Evolutionary conservation across 345 rosid species (phyloP).

Genomic region (Bruguiera parviflora): DNA sequence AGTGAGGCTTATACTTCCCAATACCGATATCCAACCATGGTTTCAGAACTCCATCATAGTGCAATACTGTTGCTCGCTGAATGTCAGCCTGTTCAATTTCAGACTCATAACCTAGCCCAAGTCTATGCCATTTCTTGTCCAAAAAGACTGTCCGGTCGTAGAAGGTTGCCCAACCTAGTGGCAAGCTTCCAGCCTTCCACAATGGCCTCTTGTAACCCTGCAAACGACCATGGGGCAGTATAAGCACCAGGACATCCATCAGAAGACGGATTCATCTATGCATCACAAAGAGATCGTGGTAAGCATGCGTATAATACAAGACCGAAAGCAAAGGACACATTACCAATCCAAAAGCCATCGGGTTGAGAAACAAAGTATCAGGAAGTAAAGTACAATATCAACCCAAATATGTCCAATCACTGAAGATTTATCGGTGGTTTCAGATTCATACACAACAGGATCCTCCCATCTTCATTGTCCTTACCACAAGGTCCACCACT

Average conservation of each 20-base stretch:
- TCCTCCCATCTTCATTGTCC: background rate
- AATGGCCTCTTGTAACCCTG: constrained; percentile 24
- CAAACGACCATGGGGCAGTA: constrained; percentile 14
- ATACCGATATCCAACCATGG: constrained; percentile 28
- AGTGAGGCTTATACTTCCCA: constrained; percentile 17
- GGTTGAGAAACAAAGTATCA: too few species aligned
- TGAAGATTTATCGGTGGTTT: background rate
- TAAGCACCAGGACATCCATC: constrained; percentile 2
- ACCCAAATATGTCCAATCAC: too few species aligned
- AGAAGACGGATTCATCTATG: background rate
- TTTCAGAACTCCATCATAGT: constrained; percentile 34
- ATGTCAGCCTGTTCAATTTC: constrained; percentile 11
- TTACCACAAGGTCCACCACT: background rate
- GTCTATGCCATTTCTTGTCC: constrained; percentile 27
- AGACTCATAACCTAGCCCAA: constrained; percentile 24
- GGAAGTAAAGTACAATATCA: too few species aligned
- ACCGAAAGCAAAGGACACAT: too few species aligned
- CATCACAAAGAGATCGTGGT: background rate
- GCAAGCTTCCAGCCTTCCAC: constrained; percentile 31
- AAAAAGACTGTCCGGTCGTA: constrained; percentile 21
- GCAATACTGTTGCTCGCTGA: constrained; percentile 24
- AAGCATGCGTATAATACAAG: background rate
- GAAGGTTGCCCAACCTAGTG: constrained; percentile 26
- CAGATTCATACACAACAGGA: background rate
- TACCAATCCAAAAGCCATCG: too few species aligned